These are phyloP conservation scores for Colletotrichum cordylinicola DNA, from an alignment of 2,329 filamentous ascomycete genomes.

Conservation along the genomic window DNA sequence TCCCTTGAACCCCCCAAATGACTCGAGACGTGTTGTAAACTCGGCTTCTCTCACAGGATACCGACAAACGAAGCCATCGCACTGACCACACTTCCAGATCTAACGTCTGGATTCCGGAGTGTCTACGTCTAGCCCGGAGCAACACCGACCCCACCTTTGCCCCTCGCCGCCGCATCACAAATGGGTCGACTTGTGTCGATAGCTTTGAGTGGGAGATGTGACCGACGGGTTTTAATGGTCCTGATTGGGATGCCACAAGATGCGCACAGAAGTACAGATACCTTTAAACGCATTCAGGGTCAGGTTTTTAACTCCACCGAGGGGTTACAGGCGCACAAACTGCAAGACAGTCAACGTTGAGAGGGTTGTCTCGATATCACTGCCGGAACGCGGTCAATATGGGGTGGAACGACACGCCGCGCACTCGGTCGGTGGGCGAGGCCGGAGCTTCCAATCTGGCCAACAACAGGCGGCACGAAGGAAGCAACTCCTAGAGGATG, in stretches of 20 bases:
- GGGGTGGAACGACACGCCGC: constrained; percentile 3
- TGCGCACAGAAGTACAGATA: constrained; percentile 11
- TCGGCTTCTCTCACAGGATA: constrained; percentile 15
- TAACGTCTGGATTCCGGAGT: neutral
- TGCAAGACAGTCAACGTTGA: neutral
- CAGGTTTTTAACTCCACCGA: neutral
- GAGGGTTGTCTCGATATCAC: neutral
- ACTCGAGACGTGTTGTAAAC: constrained; percentile 19
- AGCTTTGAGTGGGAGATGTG: neutral
- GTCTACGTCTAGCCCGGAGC: neutral
- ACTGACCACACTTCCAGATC: constrained; percentile 3
- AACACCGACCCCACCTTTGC: constrained; percentile 15
- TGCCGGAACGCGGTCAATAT: neutral
- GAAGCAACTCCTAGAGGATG: constrained; percentile 8
- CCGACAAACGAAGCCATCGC: constrained; percentile 14
- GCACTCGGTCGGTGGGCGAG: neutral
- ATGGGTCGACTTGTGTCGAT: constrained; percentile 11
- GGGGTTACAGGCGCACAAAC: constrained; percentile 13
- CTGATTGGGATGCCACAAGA: neutral
- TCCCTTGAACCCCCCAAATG: constrained; percentile 12
- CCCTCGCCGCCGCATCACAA: constrained; percentile 10
- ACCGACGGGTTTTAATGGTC: neutral
- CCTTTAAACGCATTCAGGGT: neutral
- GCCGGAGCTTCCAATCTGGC: neutral
- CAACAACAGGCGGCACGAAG: neutral